phyloP scores from a whole-genome alignment of 306 rosid genomes.

The Albizia julibrissin region DNA sequence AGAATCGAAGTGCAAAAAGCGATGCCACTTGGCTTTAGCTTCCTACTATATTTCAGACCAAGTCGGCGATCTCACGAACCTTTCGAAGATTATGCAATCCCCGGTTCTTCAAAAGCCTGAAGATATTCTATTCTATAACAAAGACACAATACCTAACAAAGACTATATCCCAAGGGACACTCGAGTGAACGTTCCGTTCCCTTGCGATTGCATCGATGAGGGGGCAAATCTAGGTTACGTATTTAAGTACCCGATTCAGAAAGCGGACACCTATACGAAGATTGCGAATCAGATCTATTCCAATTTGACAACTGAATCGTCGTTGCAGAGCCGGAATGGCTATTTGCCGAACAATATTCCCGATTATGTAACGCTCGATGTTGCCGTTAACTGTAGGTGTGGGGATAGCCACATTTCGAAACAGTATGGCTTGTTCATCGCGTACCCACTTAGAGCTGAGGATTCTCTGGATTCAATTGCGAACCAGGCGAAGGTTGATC shows the following conservation, averaged over 20 bases:
- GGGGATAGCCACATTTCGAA: slow-evolving; percentile 53
- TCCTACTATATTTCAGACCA: slow-evolving; percentile 44
- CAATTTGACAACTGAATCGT: slow-evolving; percentile 49
- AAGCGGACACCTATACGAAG: slow-evolving; percentile 33
- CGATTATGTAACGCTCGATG: slow-evolving; percentile 33
- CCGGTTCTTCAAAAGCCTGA: not conserved
- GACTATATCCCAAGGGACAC: not conserved
- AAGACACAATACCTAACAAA: slow-evolving; percentile 21
- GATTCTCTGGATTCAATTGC: slow-evolving; percentile 53
- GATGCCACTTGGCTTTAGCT: slow-evolving; percentile 61
- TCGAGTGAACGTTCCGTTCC: slow-evolving; percentile 62
- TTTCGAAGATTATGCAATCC: slow-evolving; percentile 35
- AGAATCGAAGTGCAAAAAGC: slow-evolving; percentile 48
- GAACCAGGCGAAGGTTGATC: slow-evolving; percentile 3
- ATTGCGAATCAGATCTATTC: slow-evolving; percentile 44
- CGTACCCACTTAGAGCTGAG: slow-evolving; percentile 56
- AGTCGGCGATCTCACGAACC: slow-evolving; percentile 3
- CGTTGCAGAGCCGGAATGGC: slow-evolving; percentile 43
- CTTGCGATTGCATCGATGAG: slow-evolving; percentile 49
- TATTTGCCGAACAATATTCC: slow-evolving; percentile 37
- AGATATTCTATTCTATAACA: slow-evolving; percentile 47
- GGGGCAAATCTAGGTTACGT: slow-evolving; percentile 51
- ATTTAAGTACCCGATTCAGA: slow-evolving; percentile 35
- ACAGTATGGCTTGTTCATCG: slow-evolving; percentile 67
- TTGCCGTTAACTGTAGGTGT: slow-evolving; percentile 66